Conservation (phyloP, 2,329 filamentous ascomycete genomes). For the Coniella vitis region DNA sequence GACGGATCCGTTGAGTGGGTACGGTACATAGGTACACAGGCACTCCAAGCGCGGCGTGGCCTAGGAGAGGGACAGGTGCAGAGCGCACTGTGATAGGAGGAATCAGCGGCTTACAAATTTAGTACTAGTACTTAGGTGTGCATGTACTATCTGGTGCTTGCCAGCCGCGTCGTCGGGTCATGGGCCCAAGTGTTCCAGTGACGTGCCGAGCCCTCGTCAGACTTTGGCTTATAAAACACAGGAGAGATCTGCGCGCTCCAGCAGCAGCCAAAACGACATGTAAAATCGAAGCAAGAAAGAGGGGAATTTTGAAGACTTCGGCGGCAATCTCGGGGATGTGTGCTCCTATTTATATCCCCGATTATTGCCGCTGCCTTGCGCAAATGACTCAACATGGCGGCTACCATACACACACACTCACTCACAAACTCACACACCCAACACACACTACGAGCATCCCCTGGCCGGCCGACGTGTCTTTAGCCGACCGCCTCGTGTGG, state of each 20-base stretch:
- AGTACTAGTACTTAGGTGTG: not conserved
- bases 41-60: too few species aligned
- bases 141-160: not conserved
- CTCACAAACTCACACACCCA: not conserved
- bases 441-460: not conserved
- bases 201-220: conserved; percentile 4
- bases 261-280: conserved; percentile 15
- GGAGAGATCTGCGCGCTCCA: conserved; percentile 15
- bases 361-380: conserved; percentile 5
- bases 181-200: not conserved
- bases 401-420: too few species aligned
- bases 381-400: conserved; percentile 16
- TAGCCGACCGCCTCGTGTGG: not conserved
- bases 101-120: too few species aligned
- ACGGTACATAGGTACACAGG: not conserved
- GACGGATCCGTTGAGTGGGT: not conserved
- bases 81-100: too few species aligned
- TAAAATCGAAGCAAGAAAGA: conserved; percentile 9
- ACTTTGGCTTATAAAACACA: conserved; percentile 14
- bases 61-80: too few species aligned
- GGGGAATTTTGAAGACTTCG: conserved; percentile 11
- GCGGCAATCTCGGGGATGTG: conserved; percentile 7
- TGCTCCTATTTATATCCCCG: conserved; percentile 30
- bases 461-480: not conserved
- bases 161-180: not conserved